Base-by-base conservation (phyloP, 2,329 filamentous ascomycete genomes). In the Fusarium falciforme region DNA sequence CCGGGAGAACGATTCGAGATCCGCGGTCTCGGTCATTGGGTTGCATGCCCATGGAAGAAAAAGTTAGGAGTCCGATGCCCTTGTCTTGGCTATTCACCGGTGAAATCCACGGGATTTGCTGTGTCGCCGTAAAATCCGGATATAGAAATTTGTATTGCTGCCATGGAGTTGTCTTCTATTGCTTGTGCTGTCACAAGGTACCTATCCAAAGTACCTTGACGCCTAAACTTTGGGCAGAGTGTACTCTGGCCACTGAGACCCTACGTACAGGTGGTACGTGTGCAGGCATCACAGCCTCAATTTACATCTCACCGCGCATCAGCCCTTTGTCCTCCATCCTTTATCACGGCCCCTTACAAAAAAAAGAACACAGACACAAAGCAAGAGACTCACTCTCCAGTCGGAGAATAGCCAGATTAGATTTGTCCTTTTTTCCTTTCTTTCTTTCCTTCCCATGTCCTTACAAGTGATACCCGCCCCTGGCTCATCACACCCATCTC, bases 221-320 rank as follows among this genome's bases (percentile, higher is more conserved):
- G 36, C 40, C 38, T 27, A 44, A 60, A 60, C 11, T 44, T 42
- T 25, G 22, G 59, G 25, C 20, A 9, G 58, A 61, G 40, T 54
- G 38, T 47, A 47, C 58, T 35, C 27, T 14, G 49, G 20, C 25
- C 57, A 38, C 27, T 27, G 16, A 16, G 47, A 29, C 47, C 59
- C 17, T 38, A 54, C 60, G 44, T 54, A 42, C 47, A 47, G 42
- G 66, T 68, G 66, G 66, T 68, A 73, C 71, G 71, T 74, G 71
- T 74, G 62, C 64, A 55, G 47, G 64, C 42, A 72, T 74, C 68
- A 64, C 71, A 69, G 71, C 72, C 71, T 74, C 72, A 74, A 36
- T 71, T 54, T 61, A 38, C 20, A 68, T 68, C 61, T 68, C 62
- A 74, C 71, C 71, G 61, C 61, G 38, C 22, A 57, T 14, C 42